phyloP scores from a whole-genome alignment of 2,329 filamentous ascomycete species.

The Chlorencoelia australis region DNA sequence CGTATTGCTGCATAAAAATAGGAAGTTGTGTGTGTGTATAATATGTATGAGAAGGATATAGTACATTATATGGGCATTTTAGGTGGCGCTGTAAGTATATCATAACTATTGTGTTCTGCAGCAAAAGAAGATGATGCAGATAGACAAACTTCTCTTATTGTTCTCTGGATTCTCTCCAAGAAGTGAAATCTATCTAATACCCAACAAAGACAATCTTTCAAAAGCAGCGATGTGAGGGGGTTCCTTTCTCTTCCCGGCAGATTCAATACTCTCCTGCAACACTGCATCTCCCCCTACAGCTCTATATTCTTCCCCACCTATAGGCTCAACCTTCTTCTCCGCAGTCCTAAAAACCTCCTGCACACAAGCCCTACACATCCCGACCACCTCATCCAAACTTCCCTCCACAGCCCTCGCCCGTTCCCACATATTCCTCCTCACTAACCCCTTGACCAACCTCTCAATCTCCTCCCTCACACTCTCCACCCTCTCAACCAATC shows the following conservation, averaged over 20 bases:
- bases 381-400: constrained; percentile 64
- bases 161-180: too few species aligned
- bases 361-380: constrained; percentile 55
- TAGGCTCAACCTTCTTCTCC: constrained; percentile 11
- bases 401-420: constrained; percentile 68
- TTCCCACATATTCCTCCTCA: constrained; percentile 79
- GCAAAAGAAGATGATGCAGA: too few species aligned
- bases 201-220: constrained; percentile 34
- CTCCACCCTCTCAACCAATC: constrained; percentile 77
- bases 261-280: constrained; percentile 25
- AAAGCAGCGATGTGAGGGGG: constrained; percentile 29
- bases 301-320: constrained; percentile 17
- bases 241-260: constrained; percentile 21
- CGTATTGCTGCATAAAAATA: background rate
- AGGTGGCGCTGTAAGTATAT: constrained; percentile 16
- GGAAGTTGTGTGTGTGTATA: constrained; percentile 16
- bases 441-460: constrained; percentile 64
- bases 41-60: constrained; percentile 18
- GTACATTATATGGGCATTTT: constrained; percentile 11
- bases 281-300: constrained; percentile 26
- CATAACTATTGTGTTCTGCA: constrained; percentile 1
- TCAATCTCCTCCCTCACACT: constrained; percentile 61
- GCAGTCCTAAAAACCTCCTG: constrained; percentile 55
- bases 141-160: too few species aligned
- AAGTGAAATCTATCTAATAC: constrained; percentile 7